Conservation (phyloP, 768 basidiomycete species). For the Phlebiopsis flavidoalba region DNA sequence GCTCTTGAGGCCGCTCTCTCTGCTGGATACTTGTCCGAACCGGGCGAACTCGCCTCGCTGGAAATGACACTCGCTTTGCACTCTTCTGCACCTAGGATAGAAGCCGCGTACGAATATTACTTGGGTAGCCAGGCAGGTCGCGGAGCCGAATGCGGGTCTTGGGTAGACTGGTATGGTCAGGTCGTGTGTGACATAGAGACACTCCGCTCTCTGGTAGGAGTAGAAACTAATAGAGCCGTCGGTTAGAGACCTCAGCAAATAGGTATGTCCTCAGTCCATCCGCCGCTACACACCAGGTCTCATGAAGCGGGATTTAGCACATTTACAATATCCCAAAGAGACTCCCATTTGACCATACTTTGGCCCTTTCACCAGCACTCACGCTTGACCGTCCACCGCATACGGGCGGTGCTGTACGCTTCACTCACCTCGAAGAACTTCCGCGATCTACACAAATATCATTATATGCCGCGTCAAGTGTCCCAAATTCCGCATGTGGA, state of each 20-base stretch:
- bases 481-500: conserved; percentile 46
- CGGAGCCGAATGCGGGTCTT: conserved; percentile 43
- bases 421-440: conserved; percentile 63
- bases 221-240: conserved; percentile 44
- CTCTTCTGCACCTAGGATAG: conserved; percentile 71
- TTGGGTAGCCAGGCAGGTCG: conserved; percentile 22
- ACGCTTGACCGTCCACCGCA: conserved; percentile 43
- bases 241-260: conserved; percentile 11
- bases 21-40: conserved; percentile 42
- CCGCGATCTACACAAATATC: conserved; percentile 60
- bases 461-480: conserved; percentile 47
- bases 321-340: conserved; percentile 41
- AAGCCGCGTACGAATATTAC: conserved; percentile 81
- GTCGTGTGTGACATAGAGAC: conserved; percentile 64
- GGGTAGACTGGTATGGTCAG: conserved; percentile 83
- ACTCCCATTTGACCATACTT: conserved; percentile 76
- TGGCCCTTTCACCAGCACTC: conserved; percentile 44
- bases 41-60: conserved; percentile 49
- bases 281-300: not conserved
- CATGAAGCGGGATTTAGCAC: conserved; percentile 14
- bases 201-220: conserved; percentile 46
- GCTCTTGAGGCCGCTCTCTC: conserved; percentile 47
- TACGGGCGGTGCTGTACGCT: conserved; percentile 77
- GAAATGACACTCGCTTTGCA: conserved; percentile 76
- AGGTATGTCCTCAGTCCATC: conserved; percentile 8